phyloP scores from a whole-genome alignment of 148 eudicot species.

The Vaccinium myrtillus region DNA sequence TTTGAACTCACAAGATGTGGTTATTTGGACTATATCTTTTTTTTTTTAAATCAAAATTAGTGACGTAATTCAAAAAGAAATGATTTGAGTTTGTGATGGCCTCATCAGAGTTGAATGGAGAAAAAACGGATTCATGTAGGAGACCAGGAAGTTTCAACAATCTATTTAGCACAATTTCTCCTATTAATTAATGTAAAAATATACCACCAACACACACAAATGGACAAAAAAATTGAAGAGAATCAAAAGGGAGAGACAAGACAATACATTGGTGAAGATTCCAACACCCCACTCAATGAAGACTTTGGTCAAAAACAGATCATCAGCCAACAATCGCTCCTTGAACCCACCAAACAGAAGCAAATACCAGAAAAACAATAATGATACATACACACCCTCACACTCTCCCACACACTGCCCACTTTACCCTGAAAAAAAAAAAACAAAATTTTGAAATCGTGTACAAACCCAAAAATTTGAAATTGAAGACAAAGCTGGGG shows the following conservation, averaged over 20 bases:
- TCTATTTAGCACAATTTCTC: neutral
- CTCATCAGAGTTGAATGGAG: neutral
- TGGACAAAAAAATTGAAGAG: neutral
- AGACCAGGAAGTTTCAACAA: neutral
- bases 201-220: no score
- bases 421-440: no score
- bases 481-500: no score
- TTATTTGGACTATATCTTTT: no score
- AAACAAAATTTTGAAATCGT: no score
- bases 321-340: constrained; percentile 88
- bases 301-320: constrained; percentile 77
- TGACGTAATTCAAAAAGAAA: neutral
- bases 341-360: constrained; percentile 74
- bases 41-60: neutral
- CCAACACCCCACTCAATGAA: constrained; percentile 92
- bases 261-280: constrained; percentile 63
- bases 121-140: neutral
- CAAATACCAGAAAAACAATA: constrained; percentile 51
- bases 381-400: no score
- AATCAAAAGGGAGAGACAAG: neutral
- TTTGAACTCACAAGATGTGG: no score
- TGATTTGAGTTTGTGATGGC: neutral
- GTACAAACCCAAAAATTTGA: no score
- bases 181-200: neutral
- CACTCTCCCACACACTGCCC: no score